Percentiles rank a stretch among this genome's conserved stretches.
Evolutionary conservation across 495 filamentous ascomycete genomes (phyloP).

Genomic region (Cladorrhinum samala): DNA sequence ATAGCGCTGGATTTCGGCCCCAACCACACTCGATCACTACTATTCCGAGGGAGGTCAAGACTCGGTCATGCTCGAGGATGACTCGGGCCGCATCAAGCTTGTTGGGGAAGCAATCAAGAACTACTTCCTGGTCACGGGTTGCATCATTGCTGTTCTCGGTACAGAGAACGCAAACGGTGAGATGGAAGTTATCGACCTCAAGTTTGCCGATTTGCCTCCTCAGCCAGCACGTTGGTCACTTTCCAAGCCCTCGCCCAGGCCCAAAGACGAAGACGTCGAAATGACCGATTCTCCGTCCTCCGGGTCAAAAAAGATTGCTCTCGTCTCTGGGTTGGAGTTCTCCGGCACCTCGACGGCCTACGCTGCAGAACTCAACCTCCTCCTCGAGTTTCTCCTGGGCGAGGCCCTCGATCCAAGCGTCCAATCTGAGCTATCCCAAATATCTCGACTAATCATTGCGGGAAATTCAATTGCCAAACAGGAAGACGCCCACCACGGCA

Average conservation of each 20-base stretch:
- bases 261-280: slow-evolving; percentile 37
- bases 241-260: slow-evolving; percentile 28
- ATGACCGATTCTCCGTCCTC: slow-evolving; percentile 36
- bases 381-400: slow-evolving; percentile 83
- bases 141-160: slow-evolving; percentile 83
- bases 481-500: slow-evolving; percentile 5
- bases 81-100: slow-evolving; percentile 84
- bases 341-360: slow-evolving; percentile 64
- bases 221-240: slow-evolving; percentile 75
- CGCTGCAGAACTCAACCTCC: slow-evolving; percentile 63
- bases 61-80: slow-evolving; percentile 86
- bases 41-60: slow-evolving; percentile 51
- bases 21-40: slow-evolving; percentile 76
- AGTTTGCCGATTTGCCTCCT: slow-evolving; percentile 74
- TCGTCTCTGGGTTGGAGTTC: slow-evolving; percentile 83
- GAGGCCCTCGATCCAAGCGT: slow-evolving; percentile 57
- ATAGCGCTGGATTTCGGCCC: slow-evolving; percentile 79
- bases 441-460: slow-evolving; percentile 82
- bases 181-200: slow-evolving; percentile 85
- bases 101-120: slow-evolving; percentile 59
- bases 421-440: slow-evolving; percentile 57
- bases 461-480: slow-evolving; percentile 69
- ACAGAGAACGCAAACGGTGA: slow-evolving; percentile 88
- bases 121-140: slow-evolving; percentile 78
- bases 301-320: slow-evolving; percentile 62